These are phyloP conservation scores for Rossbeevera mucosa DNA, from an alignment of 768 basidiomycete genomes.

Conservation along the genomic window DNA sequence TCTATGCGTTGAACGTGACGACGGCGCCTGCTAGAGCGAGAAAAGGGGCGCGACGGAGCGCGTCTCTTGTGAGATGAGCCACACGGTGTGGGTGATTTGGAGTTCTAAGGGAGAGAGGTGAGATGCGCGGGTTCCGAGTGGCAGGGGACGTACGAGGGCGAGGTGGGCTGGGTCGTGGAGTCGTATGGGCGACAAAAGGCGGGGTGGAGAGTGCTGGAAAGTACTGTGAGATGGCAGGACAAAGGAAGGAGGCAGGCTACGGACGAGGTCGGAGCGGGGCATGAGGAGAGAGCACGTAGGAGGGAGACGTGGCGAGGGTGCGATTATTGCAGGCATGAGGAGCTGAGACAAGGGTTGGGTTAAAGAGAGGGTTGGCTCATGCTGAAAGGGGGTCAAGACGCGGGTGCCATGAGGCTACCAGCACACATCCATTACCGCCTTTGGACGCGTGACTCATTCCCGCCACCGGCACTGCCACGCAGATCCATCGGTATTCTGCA, in stretches of 20 bases:
- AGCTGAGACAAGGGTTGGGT: constrained; percentile 20
- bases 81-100: constrained; percentile 38
- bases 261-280: neutral
- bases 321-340: constrained; percentile 41
- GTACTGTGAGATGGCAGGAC: constrained; percentile 3
- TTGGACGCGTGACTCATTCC: constrained; percentile 22
- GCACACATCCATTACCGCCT: constrained; percentile 15
- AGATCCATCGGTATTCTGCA: neutral
- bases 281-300: constrained; percentile 15
- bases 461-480: neutral
- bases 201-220: constrained; percentile 30
- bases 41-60: constrained; percentile 27
- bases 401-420: constrained; percentile 23
- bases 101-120: constrained; percentile 28
- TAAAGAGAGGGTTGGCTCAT: constrained; percentile 26
- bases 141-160: constrained; percentile 16
- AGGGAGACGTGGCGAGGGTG: constrained; percentile 36
- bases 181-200: constrained; percentile 37
- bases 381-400: constrained; percentile 24
- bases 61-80: constrained; percentile 36
- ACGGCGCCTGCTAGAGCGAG: constrained; percentile 39
- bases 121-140: neutral
- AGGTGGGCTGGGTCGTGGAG: constrained; percentile 28
- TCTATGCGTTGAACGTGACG: constrained; percentile 42
- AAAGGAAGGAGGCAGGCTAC: constrained; percentile 3